These are phyloP conservation scores for Mucor saturninus DNA, from an alignment of 371 early-diverging fungal species.

Conservation along the genomic window DNA sequence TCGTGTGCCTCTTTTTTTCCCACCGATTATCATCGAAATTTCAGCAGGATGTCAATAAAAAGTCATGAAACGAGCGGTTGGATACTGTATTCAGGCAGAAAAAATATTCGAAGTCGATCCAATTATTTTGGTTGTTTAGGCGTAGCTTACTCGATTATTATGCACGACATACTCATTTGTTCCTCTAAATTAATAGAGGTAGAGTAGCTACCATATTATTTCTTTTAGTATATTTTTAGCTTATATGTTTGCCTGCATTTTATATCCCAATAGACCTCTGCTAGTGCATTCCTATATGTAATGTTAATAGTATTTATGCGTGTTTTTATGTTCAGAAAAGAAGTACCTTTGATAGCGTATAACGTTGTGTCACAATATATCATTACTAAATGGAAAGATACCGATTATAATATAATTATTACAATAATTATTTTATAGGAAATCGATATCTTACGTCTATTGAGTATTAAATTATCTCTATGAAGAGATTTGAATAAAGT, in stretches of 20 bases:
- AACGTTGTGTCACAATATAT: neutral
- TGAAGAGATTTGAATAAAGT: neutral
- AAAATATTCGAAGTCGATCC: constrained; percentile 11
- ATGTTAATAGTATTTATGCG: neutral
- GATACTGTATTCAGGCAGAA: constrained; percentile 10
- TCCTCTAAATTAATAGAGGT: too few species aligned
- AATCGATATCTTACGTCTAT: neutral
- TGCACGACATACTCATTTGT: too few species aligned
- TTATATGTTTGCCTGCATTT: too few species aligned
- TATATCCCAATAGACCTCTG: too few species aligned
- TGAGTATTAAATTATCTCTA: neutral
- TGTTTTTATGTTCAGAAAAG: neutral
- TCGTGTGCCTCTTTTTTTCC: too few species aligned
- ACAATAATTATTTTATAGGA: too few species aligned
- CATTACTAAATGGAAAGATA: neutral
- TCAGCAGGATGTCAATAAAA: constrained; percentile 11
- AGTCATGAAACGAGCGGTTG: constrained; percentile 14
- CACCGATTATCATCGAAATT: constrained; percentile 8
- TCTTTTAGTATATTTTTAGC: too few species aligned
- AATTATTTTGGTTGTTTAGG: constrained; percentile 8
- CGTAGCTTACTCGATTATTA: too few species aligned
- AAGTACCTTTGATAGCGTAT: neutral
- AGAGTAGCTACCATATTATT: too few species aligned
- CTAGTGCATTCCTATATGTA: too few species aligned
- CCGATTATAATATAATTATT: too few species aligned